phyloP scores from a whole-genome alignment of 768 basidiomycete genomes.

The Boletus subcaerulescens region DNA sequence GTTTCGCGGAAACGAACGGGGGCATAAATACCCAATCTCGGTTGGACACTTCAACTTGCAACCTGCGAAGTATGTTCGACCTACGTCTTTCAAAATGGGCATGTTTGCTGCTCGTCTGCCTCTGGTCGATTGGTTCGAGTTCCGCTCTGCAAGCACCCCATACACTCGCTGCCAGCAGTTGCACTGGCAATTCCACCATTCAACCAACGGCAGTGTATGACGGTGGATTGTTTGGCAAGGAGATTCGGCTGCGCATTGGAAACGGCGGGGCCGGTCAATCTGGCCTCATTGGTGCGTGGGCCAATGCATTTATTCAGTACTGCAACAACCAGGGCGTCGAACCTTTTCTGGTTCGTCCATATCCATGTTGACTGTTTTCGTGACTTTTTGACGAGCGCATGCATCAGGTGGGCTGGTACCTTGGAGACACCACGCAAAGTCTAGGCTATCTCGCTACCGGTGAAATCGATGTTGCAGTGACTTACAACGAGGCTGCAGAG shows the following conservation, averaged over 20 bases:
- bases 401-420: constrained; percentile 51
- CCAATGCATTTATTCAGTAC: constrained; percentile 43
- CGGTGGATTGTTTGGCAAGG: constrained; percentile 34
- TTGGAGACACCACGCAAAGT: constrained; percentile 55
- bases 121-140: too few species aligned
- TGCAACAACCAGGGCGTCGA: constrained; percentile 13
- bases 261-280: constrained; percentile 54
- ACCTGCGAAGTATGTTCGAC: too few species aligned
- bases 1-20: too few species aligned
- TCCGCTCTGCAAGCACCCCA: too few species aligned
- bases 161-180: too few species aligned
- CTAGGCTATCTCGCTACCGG: constrained; percentile 41
- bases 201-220: constrained; percentile 36
- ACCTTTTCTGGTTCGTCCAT: constrained; percentile 29
- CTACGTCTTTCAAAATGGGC: too few species aligned
- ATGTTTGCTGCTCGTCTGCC: too few species aligned
- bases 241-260: constrained; percentile 43
- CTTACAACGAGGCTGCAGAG: constrained; percentile 54
- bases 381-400: neutral
- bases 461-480: constrained; percentile 48
- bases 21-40: too few species aligned
- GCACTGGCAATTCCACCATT: neutral
- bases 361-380: constrained; percentile 20
- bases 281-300: constrained; percentile 47
- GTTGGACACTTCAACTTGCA: too few species aligned